These are phyloP conservation scores for Magnusiomyces tetraspermus DNA, from an alignment of 1,139 yeast genomes.

Conservation along the genomic window DNA sequence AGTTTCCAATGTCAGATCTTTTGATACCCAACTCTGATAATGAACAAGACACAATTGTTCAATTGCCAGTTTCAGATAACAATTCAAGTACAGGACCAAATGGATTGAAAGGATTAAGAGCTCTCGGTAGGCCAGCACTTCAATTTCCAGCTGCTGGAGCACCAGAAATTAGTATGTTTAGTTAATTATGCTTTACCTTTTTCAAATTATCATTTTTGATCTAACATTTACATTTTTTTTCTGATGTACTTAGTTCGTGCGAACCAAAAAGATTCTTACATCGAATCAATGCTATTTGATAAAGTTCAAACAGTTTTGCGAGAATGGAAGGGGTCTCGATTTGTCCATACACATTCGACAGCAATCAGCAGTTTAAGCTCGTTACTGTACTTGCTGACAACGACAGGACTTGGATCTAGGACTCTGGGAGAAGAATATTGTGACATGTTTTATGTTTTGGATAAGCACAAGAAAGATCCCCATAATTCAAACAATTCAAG, in stretches of 20 bases:
- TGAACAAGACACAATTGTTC: neutral
- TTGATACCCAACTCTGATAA: neutral
- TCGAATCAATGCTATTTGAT: constrained; percentile 46
- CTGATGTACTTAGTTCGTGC: constrained; percentile 44
- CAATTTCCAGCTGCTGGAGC: constrained; percentile 37
- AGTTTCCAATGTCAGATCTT: neutral
- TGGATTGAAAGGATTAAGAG: neutral
- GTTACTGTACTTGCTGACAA: constrained; percentile 53
- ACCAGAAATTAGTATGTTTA: constrained; percentile 35
- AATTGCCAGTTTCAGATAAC: neutral
- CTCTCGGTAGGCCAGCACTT: neutral
- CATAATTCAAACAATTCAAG: neutral
- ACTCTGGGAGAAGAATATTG: constrained; percentile 94
- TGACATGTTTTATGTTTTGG: constrained; percentile 50
- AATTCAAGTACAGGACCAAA: neutral
- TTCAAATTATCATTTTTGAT: neutral
- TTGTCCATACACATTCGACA: constrained; percentile 53
- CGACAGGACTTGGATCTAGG: constrained; percentile 66
- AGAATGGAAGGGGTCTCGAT: constrained; percentile 53
- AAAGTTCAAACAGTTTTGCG: constrained; percentile 52
- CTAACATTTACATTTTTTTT: neutral
- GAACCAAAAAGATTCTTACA: constrained; percentile 76
- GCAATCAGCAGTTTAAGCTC: constrained; percentile 54
- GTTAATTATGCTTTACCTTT: neutral
- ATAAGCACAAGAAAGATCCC: neutral